Percentiles rank a stretch among this genome's conserved stretches.
These are phyloP conservation scores for Irpex sp. DNA, from an alignment of 1,284 basidiomycete species.

Conservation along the genomic window DNA sequence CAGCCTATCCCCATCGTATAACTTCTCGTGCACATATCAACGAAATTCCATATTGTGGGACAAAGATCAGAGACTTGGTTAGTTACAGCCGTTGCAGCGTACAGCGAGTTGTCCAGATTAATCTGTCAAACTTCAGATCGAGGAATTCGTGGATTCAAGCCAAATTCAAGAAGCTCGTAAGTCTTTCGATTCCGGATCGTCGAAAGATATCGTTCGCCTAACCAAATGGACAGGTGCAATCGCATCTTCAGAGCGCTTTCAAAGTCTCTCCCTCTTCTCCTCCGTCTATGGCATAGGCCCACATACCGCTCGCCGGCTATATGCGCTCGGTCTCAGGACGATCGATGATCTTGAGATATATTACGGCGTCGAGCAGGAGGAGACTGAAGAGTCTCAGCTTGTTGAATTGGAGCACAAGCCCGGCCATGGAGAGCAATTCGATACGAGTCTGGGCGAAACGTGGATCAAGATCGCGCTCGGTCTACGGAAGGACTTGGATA, in stretches of 20 bases:
- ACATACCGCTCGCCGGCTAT: slow-evolving; percentile 58
- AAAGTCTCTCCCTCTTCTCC: slow-evolving; percentile 53
- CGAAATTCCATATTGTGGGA: slow-evolving; percentile 57
- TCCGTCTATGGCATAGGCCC: slow-evolving; percentile 72
- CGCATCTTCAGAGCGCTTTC: slow-evolving; percentile 47
- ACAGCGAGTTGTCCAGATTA: neutral
- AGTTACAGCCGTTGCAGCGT: neutral
- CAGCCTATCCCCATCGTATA: slow-evolving; percentile 64
- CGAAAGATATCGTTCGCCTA: neutral
- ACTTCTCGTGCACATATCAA: slow-evolving; percentile 42
- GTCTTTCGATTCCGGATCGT: slow-evolving; percentile 19
- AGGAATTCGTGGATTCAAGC: slow-evolving; percentile 56
- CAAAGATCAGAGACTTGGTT: slow-evolving; percentile 60
- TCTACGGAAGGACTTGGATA: slow-evolving; percentile 47
- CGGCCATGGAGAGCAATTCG: slow-evolving; percentile 5
- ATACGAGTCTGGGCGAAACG: slow-evolving; percentile 21
- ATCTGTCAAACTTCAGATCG: slow-evolving; percentile 38
- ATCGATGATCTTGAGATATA: slow-evolving; percentile 62
- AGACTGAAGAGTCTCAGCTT: slow-evolving; percentile 15
- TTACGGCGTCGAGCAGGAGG: slow-evolving; percentile 47
- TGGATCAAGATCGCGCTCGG: slow-evolving; percentile 50
- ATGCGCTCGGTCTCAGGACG: slow-evolving; percentile 55
- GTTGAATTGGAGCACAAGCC: slow-evolving; percentile 17
- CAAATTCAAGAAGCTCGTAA: slow-evolving; percentile 58
- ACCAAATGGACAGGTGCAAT: slow-evolving; percentile 39